Conservation (phyloP, 169 alveolate genomes). For the Plasmodium falciparum region DNA sequence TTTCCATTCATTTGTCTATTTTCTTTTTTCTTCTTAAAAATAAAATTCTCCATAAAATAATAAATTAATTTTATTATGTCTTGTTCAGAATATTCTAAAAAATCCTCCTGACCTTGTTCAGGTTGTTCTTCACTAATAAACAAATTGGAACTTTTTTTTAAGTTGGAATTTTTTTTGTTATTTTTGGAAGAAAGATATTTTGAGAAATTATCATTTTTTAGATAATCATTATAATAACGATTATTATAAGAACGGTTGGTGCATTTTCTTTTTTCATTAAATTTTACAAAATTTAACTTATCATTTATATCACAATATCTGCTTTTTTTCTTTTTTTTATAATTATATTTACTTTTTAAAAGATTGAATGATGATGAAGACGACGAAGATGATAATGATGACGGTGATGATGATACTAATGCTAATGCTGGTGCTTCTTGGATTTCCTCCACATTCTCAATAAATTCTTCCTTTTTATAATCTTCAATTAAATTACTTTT, state of each 20-base stretch:
- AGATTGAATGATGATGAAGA: constrained; percentile 9
- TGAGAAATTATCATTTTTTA: background rate
- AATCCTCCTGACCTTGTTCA: constrained; percentile 5
- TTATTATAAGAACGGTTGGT: background rate
- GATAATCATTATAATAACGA: background rate
- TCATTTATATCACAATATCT: constrained; percentile 12
- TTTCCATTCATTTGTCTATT: background rate
- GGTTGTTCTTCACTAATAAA: background rate
- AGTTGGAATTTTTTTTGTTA: background rate
- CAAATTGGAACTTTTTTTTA: constrained; percentile 18
- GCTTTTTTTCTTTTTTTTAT: constrained; percentile 44
- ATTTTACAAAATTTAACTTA: background rate
- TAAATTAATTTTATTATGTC: constrained; percentile 36
- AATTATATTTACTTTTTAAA: constrained; percentile 35
- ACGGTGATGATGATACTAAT: background rate
- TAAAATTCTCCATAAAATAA: constrained; percentile 48
- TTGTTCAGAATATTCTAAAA: constrained; percentile 34
- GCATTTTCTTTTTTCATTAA: background rate
- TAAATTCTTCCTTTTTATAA: constrained; percentile 1
- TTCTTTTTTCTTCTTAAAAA: constrained; percentile 35
- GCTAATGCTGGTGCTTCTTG: background rate
- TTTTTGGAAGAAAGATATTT: background rate
- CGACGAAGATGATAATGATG: constrained; percentile 7
- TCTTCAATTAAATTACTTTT: background rate
- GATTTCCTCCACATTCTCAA: background rate